Percentiles rank a stretch among this genome's conserved stretches.
These are phyloP conservation scores for Candida tetrigidarum DNA, from an alignment of 1,139 yeast genomes.

Conservation along the genomic window DNA sequence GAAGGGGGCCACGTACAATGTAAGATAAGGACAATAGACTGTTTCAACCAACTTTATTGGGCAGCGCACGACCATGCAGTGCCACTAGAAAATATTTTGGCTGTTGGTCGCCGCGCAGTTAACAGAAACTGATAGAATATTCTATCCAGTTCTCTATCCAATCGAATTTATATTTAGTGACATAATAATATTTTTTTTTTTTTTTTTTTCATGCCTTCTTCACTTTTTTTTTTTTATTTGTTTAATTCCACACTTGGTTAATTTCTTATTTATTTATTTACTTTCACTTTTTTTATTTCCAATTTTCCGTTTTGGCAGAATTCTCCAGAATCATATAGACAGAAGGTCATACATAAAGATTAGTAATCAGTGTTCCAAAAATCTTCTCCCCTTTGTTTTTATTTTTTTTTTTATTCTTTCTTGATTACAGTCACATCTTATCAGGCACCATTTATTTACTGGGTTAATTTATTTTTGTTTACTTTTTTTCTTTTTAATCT, in stretches of 20 bases:
- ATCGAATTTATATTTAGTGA: neutral
- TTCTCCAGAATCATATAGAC: neutral
- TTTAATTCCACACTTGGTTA: neutral
- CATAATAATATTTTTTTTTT: neutral
- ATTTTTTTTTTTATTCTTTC: neutral
- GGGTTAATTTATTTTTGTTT: conserved; percentile 2
- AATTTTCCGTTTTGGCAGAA: neutral
- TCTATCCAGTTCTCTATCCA: conserved; percentile 8
- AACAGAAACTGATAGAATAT: conserved; percentile 5
- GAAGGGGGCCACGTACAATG: too few relatives aligned
- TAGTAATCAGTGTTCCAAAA: neutral
- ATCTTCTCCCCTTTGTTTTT: neutral
- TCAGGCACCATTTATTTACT: neutral
- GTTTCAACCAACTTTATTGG: too few relatives aligned
- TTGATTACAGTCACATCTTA: too few relatives aligned
- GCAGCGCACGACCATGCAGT: neutral
- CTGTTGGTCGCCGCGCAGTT: neutral
- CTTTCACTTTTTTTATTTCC: too few relatives aligned
- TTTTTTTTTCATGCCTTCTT: neutral
- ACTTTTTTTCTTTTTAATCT: neutral
- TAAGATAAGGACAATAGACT: too few relatives aligned
- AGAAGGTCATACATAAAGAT: neutral
- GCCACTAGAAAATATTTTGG: neutral
- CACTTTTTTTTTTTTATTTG: neutral
- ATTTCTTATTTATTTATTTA: neutral